These are phyloP conservation scores for Papiliotrema laurentii DNA, from an alignment of 1,284 basidiomycete genomes.

Conservation along the genomic window DNA sequence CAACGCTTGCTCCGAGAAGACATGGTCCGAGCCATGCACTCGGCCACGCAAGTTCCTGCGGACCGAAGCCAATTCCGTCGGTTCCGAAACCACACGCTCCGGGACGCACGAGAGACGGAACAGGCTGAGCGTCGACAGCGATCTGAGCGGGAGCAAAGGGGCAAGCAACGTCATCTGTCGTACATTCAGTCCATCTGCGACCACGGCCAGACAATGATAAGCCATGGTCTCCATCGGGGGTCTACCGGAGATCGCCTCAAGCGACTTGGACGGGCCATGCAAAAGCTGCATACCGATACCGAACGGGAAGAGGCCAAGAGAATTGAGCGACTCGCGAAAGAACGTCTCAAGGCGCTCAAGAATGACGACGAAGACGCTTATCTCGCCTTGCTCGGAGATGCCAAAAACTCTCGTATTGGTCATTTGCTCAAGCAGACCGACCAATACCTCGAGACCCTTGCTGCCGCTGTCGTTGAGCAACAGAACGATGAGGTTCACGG, in stretches of 20 bases:
- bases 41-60: slow-evolving; percentile 83
- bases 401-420: slow-evolving; percentile 98
- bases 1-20: slow-evolving; percentile 81
- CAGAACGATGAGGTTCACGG: slow-evolving; percentile 66
- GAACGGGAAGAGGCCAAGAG: slow-evolving; percentile 58
- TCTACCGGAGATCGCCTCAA: slow-evolving; percentile 41
- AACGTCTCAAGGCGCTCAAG: slow-evolving; percentile 96
- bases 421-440: slow-evolving; percentile 95
- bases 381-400: slow-evolving; percentile 97
- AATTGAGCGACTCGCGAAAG: slow-evolving; percentile 92
- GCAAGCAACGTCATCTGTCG: slow-evolving; percentile 94
- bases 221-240: slow-evolving; percentile 51
- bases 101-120: slow-evolving; percentile 88
- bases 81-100: slow-evolving; percentile 77
- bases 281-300: slow-evolving; percentile 52
- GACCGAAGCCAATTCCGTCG: slow-evolving; percentile 90
- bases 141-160: slow-evolving; percentile 83
- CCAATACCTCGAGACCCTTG: slow-evolving; percentile 87
- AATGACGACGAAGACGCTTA: slow-evolving; percentile 99
- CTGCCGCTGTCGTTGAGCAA: slow-evolving; percentile 89
- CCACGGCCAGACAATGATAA: slow-evolving; percentile 72
- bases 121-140: slow-evolving; percentile 87
- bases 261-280: slow-evolving; percentile 49
- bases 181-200: slow-evolving; percentile 83
- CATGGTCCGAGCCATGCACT: slow-evolving; percentile 80